phyloP scores from a whole-genome alignment of 169 alveolate genomes.

The Plasmodium inui region DNA sequence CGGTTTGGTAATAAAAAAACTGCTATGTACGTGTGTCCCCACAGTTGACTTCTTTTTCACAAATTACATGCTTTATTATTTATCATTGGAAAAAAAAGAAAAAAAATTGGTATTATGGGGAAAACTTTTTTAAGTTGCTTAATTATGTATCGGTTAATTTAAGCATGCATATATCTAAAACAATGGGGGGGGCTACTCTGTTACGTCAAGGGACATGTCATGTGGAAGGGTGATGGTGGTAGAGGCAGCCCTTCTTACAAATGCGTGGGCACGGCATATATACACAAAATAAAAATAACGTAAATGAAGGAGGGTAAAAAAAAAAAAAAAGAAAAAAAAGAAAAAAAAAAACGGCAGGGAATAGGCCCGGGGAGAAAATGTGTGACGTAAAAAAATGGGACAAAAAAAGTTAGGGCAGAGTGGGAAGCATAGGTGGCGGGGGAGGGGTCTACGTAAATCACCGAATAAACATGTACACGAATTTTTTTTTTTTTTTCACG shows the following conservation, averaged over 20 bases:
- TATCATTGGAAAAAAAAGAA: background rate
- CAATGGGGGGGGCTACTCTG: background rate
- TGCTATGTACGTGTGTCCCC: background rate
- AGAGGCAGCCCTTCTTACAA: background rate
- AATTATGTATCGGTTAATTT: slow-evolving; percentile 1
- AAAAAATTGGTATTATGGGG: background rate
- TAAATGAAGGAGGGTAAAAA: background rate
- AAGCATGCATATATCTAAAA: background rate
- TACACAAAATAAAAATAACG: background rate
- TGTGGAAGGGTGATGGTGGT: background rate
- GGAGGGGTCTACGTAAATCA: background rate
- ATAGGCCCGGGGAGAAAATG: background rate
- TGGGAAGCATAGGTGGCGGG: background rate
- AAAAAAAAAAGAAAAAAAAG: background rate
- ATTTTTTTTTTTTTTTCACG: background rate
- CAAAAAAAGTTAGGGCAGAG: slow-evolving; percentile 1
- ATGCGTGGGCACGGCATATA: background rate
- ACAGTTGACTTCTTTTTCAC: background rate
- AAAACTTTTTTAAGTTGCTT: background rate
- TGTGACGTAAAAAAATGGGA: background rate
- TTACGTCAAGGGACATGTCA: background rate
- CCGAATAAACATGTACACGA: background rate
- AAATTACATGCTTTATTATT: background rate
- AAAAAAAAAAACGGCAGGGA: background rate
- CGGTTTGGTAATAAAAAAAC: background rate